A percentile compares a stretch with the other conserved stretches of the same genome.
Conservation (phyloP, 306 rosid species). For the Prunus davidiana region DNA sequence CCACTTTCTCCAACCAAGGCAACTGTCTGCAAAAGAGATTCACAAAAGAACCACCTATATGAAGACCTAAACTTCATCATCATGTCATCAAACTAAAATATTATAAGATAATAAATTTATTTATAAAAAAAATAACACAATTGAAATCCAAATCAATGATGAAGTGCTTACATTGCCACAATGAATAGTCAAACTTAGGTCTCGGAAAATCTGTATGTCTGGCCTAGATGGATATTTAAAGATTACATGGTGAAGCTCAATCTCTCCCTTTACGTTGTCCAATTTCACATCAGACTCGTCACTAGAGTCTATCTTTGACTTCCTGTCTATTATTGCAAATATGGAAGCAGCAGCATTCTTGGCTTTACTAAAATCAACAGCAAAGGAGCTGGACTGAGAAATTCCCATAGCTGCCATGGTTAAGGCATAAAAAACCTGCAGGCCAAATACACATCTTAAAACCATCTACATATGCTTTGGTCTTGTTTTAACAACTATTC, state of each 20-base stretch:
- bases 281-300: slow-evolving; percentile 57
- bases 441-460: not conserved
- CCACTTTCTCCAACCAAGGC: slow-evolving; percentile 97
- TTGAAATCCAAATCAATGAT: not conserved
- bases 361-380: slow-evolving; percentile 58
- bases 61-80: not conserved
- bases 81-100: not conserved
- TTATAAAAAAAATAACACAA: not conserved
- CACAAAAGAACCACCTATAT: not conserved
- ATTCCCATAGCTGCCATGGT: slow-evolving; percentile 77
- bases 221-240: slow-evolving; percentile 83
- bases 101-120: too few relatives aligned
- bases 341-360: slow-evolving; percentile 63
- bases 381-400: slow-evolving; percentile 55
- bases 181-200: slow-evolving; percentile 58
- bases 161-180: slow-evolving; percentile 60
- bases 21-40: slow-evolving; percentile 45
- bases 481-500: not conserved
- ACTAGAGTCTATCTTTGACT: slow-evolving; percentile 58
- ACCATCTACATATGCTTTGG: not conserved
- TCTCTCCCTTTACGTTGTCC: slow-evolving; percentile 56
- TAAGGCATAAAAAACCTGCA: slow-evolving; percentile 81
- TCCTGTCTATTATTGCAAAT: slow-evolving; percentile 51
- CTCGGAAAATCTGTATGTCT: slow-evolving; percentile 62
- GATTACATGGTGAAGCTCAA: slow-evolving; percentile 57